Evolutionary conservation across 345 rosid genomes (phyloP), one percentile per base, ranked within the genome.

Genomic region (Lumnitzera racemosa): DNA sequence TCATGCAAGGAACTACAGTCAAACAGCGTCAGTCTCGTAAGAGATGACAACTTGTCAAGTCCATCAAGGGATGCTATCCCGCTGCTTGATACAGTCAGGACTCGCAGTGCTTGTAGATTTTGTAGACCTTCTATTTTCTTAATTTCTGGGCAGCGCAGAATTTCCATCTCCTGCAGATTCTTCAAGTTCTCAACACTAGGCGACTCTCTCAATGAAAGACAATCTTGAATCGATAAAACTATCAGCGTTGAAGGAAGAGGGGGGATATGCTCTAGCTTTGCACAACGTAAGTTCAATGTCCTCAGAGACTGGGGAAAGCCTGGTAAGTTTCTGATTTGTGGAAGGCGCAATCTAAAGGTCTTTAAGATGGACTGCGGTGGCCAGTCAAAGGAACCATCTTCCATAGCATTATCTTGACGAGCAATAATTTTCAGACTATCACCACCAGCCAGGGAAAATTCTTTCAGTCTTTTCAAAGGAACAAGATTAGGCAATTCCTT

Each of bases 241-340:
- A 57, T 49, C 60, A 57, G 17, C 12, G 60, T 36, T 41, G 24
- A 47, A 43, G 59, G 60, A n/a, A 57, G n/a, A 13, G 16, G 24
- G 17, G 49, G 4, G 9, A 57, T 36, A 12, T 57, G 17, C 13
- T 16, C 5, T 14, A 57, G 60, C 12, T 43, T 57, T 49, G 20
- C 47, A 36, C 60, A 57, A 14, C 47, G 17, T 36, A 57, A 2
- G 49, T 29, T 47, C 36, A 57, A 23, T 36, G n/a, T 57, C n/a
- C 20, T 57, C 47, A 57, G 23, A 15, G 60, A 57, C n/a, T 15
- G 9, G 23, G 16, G 13, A 31, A 36, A 17, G 23, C 7, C 23
- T 36, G 46, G 60, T 5, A 57, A 57, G 46, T 43, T 14, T 4
- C 47, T 57, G 17, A 57, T 36, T 13, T 3, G 11, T 2, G 60